Conservation (phyloP, 768 basidiomycete genomes). For the Mycena polygramma region DNA sequence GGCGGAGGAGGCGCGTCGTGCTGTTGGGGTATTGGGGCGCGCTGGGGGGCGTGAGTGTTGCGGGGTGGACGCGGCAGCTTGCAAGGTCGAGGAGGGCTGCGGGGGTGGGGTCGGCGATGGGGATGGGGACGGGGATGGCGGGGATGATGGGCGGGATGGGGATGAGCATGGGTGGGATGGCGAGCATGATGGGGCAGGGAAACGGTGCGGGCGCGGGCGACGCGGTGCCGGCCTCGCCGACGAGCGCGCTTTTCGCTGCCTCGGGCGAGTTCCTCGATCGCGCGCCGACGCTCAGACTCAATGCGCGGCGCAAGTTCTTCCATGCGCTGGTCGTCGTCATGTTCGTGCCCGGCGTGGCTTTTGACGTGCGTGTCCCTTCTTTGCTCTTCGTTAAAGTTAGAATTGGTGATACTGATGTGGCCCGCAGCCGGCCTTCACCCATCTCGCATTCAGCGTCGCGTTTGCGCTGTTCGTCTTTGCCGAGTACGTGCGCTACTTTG, state of each 20-base stretch:
- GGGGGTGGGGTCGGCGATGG: constrained; percentile 8
- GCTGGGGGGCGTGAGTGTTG: constrained; percentile 86
- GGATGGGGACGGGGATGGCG: background rate
- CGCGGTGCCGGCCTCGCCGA: constrained; percentile 41
- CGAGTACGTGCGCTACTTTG: constrained; percentile 98
- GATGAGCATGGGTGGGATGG: background rate
- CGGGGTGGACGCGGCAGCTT: constrained; percentile 94
- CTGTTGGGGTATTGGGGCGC: constrained; percentile 89
- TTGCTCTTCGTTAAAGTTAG: background rate
- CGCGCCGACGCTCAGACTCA: constrained; percentile 90
- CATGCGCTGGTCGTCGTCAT: constrained; percentile 95
- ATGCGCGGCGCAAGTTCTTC: constrained; percentile 96
- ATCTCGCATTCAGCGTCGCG: constrained; percentile 93
- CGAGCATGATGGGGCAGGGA: background rate
- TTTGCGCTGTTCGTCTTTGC: constrained; percentile 96
- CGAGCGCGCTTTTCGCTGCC: constrained; percentile 75
- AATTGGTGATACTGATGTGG: constrained; percentile 5
- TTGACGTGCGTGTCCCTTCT: constrained; percentile 73
- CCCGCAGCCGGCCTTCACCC: constrained; percentile 92
- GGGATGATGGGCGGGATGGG: background rate
- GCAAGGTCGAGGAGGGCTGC: constrained; percentile 71
- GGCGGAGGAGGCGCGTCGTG: constrained; percentile 84
- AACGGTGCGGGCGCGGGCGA: background rate
- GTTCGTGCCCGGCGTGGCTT: constrained; percentile 94
- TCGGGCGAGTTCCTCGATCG: constrained; percentile 76